Evolutionary conservation across 805 yeast genomes (phyloP), one percentile per base, ranked within the genome.

Genomic region (Saccharomyces cerevisiae): DNA sequence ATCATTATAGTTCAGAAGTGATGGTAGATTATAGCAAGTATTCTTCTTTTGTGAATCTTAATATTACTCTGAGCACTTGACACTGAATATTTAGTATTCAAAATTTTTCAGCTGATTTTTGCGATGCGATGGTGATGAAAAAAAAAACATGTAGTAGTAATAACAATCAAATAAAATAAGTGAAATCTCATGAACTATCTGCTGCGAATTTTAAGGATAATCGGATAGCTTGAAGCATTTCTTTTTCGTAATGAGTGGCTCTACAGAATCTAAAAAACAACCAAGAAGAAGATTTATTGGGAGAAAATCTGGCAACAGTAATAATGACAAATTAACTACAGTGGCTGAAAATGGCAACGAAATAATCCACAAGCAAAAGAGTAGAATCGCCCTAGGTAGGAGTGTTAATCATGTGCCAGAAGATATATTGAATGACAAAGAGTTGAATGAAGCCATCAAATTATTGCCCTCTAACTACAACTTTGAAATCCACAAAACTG

Each of bases 401-500:
- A 79, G 89, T 3, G 73, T 89, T 70, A 87, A 89, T 63, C 97
- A 89, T 65, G 87, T 94, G 8, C 99, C 99, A 3, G 81, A 79
- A 11, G 96, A 89, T 3, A 91, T 94, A 21, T 68, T 89, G 22
- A 73, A 87, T 22, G 94, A 94, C 68, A 73, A 77, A 55, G 96
- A 87, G 26, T 74, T 94, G n/a, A 89, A 89, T 61, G 85, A 82
- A 48, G 96, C 97, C 1, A 83, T 90, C 30, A 79, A 79, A 57
- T 73, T 92, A 3, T 73, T 94, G 4, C 99, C 99, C 1, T 78
- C 88, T 1, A 94, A 94, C 69, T 94, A 94, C 71, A 92, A 91
- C 72, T 94, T 94, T 71, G 99, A 94, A 69, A 84, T 94, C 55
- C 97, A 90, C 69, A 94, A 94, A 67, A 91, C 97, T 0, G 84